These are phyloP conservation scores for Lavandula angustifolia DNA, from an alignment of 257 asterid genomes.

Conservation along the genomic window DNA sequence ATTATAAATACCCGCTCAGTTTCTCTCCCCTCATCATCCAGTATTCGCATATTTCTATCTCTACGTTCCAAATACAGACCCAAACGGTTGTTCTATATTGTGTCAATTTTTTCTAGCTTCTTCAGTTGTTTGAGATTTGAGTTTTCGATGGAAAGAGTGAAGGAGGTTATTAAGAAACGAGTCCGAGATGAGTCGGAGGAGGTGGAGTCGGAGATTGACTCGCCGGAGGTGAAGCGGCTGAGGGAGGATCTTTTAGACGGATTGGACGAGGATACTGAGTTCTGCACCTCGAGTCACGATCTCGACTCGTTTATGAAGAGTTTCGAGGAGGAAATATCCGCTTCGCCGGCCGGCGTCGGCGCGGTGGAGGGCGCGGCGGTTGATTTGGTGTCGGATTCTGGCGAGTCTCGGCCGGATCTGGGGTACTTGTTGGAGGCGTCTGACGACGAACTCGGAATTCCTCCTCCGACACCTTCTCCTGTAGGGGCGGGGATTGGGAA, in stretches of 20 bases:
- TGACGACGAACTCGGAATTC: slow-evolving; percentile 71
- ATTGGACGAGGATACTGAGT: slow-evolving; percentile 46
- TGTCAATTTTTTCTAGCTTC: not conserved
- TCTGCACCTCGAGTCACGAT: slow-evolving; percentile 43
- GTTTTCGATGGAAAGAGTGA: slow-evolving; percentile 32
- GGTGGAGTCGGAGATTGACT: slow-evolving; percentile 35
- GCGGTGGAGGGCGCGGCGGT: slow-evolving; percentile 9
- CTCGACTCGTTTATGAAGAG: slow-evolving; percentile 68
- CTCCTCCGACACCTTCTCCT: slow-evolving; percentile 47
- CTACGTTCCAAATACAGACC: not conserved
- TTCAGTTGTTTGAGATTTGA: not conserved
- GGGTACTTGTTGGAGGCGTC: slow-evolving; percentile 67
- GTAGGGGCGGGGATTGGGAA: slow-evolving; percentile 9
- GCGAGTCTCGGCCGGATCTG: slow-evolving; percentile 52
- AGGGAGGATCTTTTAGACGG: slow-evolving; percentile 51
- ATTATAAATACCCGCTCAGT: slow-evolving; percentile 34
- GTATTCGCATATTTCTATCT: slow-evolving; percentile 25
- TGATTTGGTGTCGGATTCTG: slow-evolving; percentile 36
- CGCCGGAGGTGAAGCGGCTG: slow-evolving; percentile 63
- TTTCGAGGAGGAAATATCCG: slow-evolving; percentile 55
- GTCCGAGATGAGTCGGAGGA: slow-evolving; percentile 34
- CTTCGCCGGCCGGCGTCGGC: slow-evolving; percentile 26
- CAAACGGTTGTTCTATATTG: no score
- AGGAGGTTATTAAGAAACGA: slow-evolving; percentile 35
- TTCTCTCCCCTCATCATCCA: slow-evolving; percentile 26